Conservation (phyloP, 2,329 filamentous ascomycete species). For the Botrytis paeoniae region DNA sequence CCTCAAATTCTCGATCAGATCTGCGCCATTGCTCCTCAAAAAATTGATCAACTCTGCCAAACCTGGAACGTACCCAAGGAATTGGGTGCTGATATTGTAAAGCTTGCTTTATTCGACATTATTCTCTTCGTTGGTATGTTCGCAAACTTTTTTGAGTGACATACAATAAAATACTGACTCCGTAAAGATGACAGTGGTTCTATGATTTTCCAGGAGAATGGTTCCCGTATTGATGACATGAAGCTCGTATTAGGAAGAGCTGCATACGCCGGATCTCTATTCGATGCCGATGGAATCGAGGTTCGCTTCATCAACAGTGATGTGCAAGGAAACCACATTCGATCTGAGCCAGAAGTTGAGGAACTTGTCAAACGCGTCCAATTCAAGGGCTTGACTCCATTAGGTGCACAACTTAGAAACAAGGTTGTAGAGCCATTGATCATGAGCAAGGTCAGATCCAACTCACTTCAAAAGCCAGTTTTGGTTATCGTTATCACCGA, state of each 20-base stretch:
- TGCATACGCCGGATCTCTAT: slow-evolving; percentile 63
- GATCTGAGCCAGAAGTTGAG: slow-evolving; percentile 55
- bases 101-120: slow-evolving; percentile 38
- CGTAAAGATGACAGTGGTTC: slow-evolving; percentile 61
- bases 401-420: slow-evolving; percentile 59
- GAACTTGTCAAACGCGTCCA: slow-evolving; percentile 55
- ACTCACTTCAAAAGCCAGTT: slow-evolving; percentile 14
- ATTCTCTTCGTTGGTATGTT: slow-evolving; percentile 34
- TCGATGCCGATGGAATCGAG: slow-evolving; percentile 65
- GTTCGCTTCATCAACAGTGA: slow-evolving; percentile 68
- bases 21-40: slow-evolving; percentile 17
- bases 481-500: slow-evolving; percentile 18
- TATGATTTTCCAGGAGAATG: slow-evolving; percentile 66
- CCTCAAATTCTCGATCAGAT: slow-evolving; percentile 22
- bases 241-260: slow-evolving; percentile 62
- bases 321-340: slow-evolving; percentile 52
- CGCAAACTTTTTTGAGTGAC: not conserved
- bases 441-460: slow-evolving; percentile 36
- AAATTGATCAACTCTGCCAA: slow-evolving; percentile 32
- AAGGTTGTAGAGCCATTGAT: slow-evolving; percentile 64
- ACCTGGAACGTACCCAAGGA: slow-evolving; percentile 36
- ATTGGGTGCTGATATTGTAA: slow-evolving; percentile 38
- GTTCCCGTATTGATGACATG: slow-evolving; percentile 64
- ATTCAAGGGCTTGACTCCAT: slow-evolving; percentile 64
- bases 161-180: slow-evolving; percentile 15